phyloP scores from a whole-genome alignment of 1,284 basidiomycete species.

The Pseudozyma tsukubaensis region DNA sequence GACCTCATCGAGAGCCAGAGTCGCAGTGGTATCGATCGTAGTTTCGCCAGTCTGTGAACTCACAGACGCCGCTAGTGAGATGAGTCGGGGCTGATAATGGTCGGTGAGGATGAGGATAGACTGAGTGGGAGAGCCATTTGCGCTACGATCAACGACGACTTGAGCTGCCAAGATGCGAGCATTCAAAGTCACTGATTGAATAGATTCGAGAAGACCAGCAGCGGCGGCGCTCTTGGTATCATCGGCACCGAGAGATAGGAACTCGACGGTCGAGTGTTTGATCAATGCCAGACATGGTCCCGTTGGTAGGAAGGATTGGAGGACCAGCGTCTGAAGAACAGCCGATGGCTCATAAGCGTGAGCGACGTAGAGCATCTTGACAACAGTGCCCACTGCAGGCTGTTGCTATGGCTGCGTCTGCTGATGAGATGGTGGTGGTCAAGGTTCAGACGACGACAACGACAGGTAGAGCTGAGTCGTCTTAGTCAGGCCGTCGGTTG shows the following conservation, averaged over 20 bases:
- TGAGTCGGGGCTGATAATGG: slow-evolving; percentile 51
- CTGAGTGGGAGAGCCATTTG: slow-evolving; percentile 6
- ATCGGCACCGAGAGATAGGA: slow-evolving; percentile 31
- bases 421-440: not conserved
- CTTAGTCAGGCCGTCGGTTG: too few relatives aligned
- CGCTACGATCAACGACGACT: slow-evolving; percentile 14
- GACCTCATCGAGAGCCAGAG: slow-evolving; percentile 49
- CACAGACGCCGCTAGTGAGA: slow-evolving; percentile 24
- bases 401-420: not conserved
- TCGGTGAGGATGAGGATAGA: slow-evolving; percentile 57
- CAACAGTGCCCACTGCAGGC: not conserved
- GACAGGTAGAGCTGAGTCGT: too few relatives aligned
- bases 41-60: slow-evolving; percentile 13
- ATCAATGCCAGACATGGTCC: slow-evolving; percentile 45
- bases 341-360: slow-evolving; percentile 50
- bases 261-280: slow-evolving; percentile 44
- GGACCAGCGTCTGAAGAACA: slow-evolving; percentile 30
- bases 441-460: too few relatives aligned
- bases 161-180: slow-evolving; percentile 44
- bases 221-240: not conserved
- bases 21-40: slow-evolving; percentile 22
- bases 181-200: slow-evolving; percentile 34
- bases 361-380: slow-evolving; percentile 47
- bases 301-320: slow-evolving; percentile 40
- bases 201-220: slow-evolving; percentile 27